Percentiles rank a stretch among this genome's conserved stretches.
Conservation (phyloP, 768 basidiomycete genomes). For the Boletus insuetus region DNA sequence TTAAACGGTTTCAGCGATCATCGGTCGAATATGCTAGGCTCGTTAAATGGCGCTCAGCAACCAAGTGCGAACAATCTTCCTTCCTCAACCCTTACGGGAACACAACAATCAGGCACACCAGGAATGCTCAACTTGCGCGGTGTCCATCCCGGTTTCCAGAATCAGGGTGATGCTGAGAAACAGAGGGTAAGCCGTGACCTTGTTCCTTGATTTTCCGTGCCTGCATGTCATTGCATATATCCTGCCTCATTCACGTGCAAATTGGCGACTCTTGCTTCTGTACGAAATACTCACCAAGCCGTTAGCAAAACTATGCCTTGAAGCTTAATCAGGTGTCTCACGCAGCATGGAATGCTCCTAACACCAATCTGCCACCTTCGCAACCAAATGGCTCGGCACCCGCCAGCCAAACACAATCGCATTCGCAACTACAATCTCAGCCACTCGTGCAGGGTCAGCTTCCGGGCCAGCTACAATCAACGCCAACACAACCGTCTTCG, state of each 20-base stretch:
- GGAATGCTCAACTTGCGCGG: slow-evolving; percentile 62
- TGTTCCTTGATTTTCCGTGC: background rate
- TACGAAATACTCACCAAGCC: slow-evolving; percentile 6
- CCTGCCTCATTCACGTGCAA: background rate
- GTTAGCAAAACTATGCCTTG: slow-evolving; percentile 57
- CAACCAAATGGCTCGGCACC: slow-evolving; percentile 29
- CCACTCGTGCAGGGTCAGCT: slow-evolving; percentile 23
- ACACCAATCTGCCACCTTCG: slow-evolving; percentile 40
- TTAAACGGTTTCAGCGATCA: slow-evolving; percentile 62
- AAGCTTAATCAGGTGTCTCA: slow-evolving; percentile 63
- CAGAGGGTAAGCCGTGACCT: slow-evolving; percentile 50
- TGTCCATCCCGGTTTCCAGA: slow-evolving; percentile 45
- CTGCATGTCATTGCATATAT: slow-evolving; percentile 1
- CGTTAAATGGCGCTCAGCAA: slow-evolving; percentile 35
- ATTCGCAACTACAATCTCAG: slow-evolving; percentile 26
- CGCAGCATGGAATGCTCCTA: slow-evolving; percentile 64
- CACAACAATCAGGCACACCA: slow-evolving; percentile 54
- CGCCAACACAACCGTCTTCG: slow-evolving; percentile 24
- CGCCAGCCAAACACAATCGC: slow-evolving; percentile 19
- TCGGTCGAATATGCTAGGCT: slow-evolving; percentile 56
- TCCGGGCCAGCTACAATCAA: slow-evolving; percentile 16
- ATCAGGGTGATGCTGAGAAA: slow-evolving; percentile 64
- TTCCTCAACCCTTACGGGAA: slow-evolving; percentile 36
- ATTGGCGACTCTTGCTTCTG: background rate
- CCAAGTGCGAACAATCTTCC: slow-evolving; percentile 16